Conservation (phyloP, 1,284 basidiomycete species). For the Hypsizygus ulmarius region DNA sequence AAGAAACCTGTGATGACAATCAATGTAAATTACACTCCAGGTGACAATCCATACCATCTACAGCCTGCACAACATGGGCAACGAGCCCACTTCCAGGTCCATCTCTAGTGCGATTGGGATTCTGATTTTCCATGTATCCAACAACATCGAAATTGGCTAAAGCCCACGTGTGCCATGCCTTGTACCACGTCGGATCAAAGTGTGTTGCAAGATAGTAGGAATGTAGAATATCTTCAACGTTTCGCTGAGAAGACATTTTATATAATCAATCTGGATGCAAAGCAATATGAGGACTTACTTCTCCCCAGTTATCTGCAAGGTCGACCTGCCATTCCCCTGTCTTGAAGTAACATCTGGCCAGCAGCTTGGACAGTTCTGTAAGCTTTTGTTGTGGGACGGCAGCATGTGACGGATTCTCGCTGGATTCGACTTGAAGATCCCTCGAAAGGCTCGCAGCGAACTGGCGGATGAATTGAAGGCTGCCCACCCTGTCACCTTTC, state of each 20-base stretch:
- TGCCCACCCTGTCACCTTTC: conserved; percentile 75
- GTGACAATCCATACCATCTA: conserved; percentile 63
- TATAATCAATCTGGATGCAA: conserved; percentile 7
- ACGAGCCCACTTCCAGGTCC: conserved; percentile 73
- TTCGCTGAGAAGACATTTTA: conserved; percentile 46
- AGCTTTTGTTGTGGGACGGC: conserved; percentile 62
- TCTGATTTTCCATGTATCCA: conserved; percentile 72
- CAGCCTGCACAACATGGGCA: conserved; percentile 89
- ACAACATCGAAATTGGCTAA: conserved; percentile 96
- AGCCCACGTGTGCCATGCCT: conserved; percentile 99
- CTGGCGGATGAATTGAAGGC: conserved; percentile 81
- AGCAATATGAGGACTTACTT: conserved; percentile 46
- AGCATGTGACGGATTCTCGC: conserved; percentile 42
- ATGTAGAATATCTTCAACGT: conserved; percentile 79
- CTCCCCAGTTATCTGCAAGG: conserved; percentile 76
- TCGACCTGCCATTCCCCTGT: conserved; percentile 93
- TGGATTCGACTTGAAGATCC: conserved; percentile 69
- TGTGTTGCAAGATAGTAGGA: conserved; percentile 90
- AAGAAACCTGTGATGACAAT: conserved; percentile 71
- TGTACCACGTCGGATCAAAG: conserved; percentile 95
- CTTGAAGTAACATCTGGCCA: conserved; percentile 98
- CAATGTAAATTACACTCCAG: not conserved
- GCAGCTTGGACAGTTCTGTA: conserved; percentile 78
- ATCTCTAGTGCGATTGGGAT: conserved; percentile 59
- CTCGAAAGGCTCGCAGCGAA: conserved; percentile 78